Percentiles rank a stretch among this genome's conserved stretches.
These are phyloP conservation scores for Annona cherimola DNA, from an alignment of 164 flowering plant genomes.

Conservation along the genomic window DNA sequence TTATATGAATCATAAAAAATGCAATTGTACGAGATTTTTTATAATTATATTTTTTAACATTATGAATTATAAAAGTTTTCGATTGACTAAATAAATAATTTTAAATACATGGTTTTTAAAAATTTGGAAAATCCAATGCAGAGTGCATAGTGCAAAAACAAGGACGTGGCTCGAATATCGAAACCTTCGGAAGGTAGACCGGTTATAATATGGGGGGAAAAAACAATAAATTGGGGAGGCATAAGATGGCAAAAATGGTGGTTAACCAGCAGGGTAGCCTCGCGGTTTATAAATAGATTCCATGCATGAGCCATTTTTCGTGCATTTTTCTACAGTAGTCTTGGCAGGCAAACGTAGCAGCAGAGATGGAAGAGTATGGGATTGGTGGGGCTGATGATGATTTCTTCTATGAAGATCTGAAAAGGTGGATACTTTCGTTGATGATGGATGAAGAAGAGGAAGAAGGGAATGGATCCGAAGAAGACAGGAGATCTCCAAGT, in stretches of 20 bases:
- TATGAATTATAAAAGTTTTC: too few relatives aligned
- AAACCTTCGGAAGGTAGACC: background rate
- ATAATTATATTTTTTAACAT: too few relatives aligned
- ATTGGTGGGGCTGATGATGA: background rate
- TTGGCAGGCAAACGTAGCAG: background rate
- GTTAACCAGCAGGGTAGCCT: background rate
- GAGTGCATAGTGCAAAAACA: background rate
- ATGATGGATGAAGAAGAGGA: background rate
- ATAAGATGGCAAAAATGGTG: background rate
- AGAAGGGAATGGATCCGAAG: background rate
- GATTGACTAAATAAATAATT: too few relatives aligned
- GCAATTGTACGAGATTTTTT: background rate
- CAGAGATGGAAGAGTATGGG: background rate
- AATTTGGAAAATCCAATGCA: background rate
- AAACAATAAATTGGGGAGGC: background rate
- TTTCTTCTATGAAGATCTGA: background rate
- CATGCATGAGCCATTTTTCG: background rate
- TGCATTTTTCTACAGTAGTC: background rate
- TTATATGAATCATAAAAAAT: background rate
- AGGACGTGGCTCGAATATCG: background rate
- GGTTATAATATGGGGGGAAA: background rate
- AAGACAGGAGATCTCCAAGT: background rate
- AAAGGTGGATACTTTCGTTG: background rate
- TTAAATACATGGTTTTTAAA: background rate
- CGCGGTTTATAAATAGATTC: background rate